Percentiles rank a stretch among this genome's conserved stretches.
phyloP scores from a whole-genome alignment of 2,329 filamentous ascomycete species.

The Pseudocercospora cruenta region DNA sequence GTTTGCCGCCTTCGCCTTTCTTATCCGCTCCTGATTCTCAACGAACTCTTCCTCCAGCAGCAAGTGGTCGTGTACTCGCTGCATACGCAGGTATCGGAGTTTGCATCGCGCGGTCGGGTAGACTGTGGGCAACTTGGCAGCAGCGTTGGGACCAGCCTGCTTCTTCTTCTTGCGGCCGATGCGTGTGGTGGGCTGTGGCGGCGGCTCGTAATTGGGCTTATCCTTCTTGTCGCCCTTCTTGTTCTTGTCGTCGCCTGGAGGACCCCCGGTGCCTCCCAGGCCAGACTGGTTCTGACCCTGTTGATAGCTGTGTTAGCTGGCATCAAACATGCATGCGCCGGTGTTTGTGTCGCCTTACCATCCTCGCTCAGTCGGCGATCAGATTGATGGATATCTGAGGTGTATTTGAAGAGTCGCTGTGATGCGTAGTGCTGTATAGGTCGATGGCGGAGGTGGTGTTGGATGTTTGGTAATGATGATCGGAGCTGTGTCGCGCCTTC shows the following conservation, averaged over 20 bases:
- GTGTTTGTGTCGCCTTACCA: constrained; percentile 21
- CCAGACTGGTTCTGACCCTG: constrained; percentile 87
- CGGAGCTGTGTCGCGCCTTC: constrained; percentile 5
- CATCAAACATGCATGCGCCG: constrained; percentile 8
- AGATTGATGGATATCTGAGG: background rate
- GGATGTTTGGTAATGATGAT: background rate
- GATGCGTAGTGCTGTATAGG: background rate
- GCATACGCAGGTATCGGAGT: constrained; percentile 94
- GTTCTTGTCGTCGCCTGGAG: constrained; percentile 68
- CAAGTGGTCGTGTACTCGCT: constrained; percentile 96
- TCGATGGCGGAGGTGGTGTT: background rate
- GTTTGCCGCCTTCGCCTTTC: constrained; percentile 86
- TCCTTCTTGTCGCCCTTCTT: constrained; percentile 94
- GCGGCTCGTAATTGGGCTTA: constrained; percentile 99
- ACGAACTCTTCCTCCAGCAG: constrained; percentile 98
- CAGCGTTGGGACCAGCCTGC: constrained; percentile 87
- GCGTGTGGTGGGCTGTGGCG: constrained; percentile 92
- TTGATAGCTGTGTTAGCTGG: constrained; percentile 13
- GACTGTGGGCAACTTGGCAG: constrained; percentile 90
- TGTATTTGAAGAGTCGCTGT: background rate
- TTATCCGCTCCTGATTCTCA: constrained; percentile 94
- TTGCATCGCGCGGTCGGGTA: constrained; percentile 98
- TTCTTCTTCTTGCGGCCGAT: constrained; percentile 99
- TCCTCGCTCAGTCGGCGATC: constrained; percentile 7
- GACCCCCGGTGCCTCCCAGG: constrained; percentile 67